Conservation (phyloP, 176 grass and related monocot genomes). For the Oryza nivara region DNA sequence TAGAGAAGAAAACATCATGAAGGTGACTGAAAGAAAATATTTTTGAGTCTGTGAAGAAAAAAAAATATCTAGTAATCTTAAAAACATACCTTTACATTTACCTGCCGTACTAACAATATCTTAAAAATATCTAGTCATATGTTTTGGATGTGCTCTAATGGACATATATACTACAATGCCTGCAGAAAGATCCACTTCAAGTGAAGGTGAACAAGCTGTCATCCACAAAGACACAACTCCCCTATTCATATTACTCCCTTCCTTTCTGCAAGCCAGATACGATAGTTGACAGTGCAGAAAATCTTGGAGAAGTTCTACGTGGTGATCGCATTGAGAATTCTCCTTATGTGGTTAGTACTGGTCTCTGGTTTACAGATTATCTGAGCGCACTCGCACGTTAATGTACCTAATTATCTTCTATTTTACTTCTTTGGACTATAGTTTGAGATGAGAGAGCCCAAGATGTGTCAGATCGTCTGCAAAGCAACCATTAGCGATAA, state of each 20-base stretch:
- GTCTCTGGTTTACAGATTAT: not conserved
- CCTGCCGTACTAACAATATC: not conserved
- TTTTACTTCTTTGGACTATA: not conserved
- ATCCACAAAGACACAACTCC: conserved; percentile 48
- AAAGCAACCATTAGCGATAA: conserved; percentile 22
- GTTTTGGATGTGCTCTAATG: not conserved
- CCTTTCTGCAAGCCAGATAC: conserved; percentile 41
- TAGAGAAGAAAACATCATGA: not conserved
- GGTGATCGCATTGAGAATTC: conserved; percentile 55
- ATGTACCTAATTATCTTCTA: not conserved
- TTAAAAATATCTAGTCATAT: not conserved
- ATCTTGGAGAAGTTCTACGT: conserved; percentile 50
- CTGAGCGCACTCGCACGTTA: not conserved
- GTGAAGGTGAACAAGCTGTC: conserved; percentile 53
- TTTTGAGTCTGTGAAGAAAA: not conserved
- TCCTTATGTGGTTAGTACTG: conserved; percentile 45
- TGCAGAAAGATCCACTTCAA: conserved; percentile 33
- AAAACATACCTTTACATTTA: not conserved
- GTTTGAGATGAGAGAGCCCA: conserved; percentile 43
- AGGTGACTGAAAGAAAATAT: not conserved
- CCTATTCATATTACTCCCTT: conserved; percentile 51
- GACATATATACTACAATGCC: not conserved
- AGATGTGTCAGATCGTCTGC: conserved; percentile 42
- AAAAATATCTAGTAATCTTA: not conserved
- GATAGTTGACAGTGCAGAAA: not conserved